A percentile compares a stretch with the other conserved stretches of the same genome.
phyloP scores from a whole-genome alignment of 345 rosid genomes.

The Eucalyptus pauciflora region DNA sequence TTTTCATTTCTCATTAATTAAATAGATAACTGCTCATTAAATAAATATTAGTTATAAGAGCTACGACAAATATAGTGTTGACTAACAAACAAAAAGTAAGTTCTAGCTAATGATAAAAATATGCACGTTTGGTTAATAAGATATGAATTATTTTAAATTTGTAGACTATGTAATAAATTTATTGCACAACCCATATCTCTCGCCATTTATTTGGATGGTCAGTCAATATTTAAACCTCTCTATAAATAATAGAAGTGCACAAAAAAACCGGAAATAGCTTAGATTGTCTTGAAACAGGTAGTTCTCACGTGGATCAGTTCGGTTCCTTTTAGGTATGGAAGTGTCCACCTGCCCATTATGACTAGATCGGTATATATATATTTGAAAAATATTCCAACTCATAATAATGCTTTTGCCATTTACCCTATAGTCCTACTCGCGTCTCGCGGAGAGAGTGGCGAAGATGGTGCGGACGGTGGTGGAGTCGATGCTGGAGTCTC shows the following conservation, averaged over 20 bases:
- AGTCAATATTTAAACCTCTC: background rate
- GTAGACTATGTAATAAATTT: background rate
- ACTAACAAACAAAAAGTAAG: background rate
- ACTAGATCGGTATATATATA: no score
- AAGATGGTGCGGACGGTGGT: conserved; percentile 57
- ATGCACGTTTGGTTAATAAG: background rate
- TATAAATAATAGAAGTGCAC: no score
- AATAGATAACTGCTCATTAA: background rate
- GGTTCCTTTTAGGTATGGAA: no score
- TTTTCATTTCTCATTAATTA: background rate
- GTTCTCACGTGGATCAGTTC: background rate
- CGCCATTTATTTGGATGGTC: background rate
- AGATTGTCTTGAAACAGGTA: background rate
- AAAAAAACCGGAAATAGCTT: no score
- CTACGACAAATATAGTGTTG: background rate
- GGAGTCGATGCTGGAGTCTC: conserved; percentile 52
- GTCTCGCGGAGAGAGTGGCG: conserved; percentile 16
- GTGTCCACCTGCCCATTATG: no score
- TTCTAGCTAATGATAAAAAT: background rate
- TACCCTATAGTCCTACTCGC: background rate
- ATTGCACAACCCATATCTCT: background rate
- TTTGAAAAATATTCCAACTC: background rate
- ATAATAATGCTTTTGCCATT: no score
- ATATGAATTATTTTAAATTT: background rate
- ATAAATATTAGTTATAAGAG: background rate